Conservation (phyloP, 805 yeast species). For the Yamadazyma ubonensis region DNA sequence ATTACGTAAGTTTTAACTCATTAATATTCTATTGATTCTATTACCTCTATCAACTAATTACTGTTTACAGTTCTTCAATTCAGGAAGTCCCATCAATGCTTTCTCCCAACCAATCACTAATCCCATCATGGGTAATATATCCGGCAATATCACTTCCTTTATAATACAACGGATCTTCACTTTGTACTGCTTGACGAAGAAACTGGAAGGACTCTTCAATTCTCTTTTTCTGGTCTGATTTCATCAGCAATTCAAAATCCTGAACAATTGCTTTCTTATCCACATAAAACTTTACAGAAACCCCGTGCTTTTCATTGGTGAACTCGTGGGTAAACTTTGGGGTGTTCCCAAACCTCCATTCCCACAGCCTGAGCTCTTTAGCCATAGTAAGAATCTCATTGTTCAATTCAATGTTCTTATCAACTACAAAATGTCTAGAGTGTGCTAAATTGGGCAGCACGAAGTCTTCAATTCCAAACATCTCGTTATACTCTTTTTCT, state of each 20-base stretch:
- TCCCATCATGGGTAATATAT: conserved; percentile 39
- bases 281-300: conserved; percentile 42
- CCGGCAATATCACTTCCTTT: conserved; percentile 47
- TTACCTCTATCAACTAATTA: no score
- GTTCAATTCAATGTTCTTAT: conserved; percentile 27
- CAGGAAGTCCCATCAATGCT: conserved; percentile 45
- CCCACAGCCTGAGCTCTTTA: conserved; percentile 52
- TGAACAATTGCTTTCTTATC: conserved; percentile 41
- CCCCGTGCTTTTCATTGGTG: conserved; percentile 31
- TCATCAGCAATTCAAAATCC: conserved; percentile 17
- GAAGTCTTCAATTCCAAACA: conserved; percentile 35
- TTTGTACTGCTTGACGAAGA: conserved; percentile 25
- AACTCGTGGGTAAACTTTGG: conserved; percentile 67
- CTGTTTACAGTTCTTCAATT: no score
- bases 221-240: conserved; percentile 12
- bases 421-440: conserved; percentile 20
- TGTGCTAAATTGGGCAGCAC: conserved; percentile 17
- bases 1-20: no score
- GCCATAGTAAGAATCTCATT: conserved; percentile 42
- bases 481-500: conserved; percentile 29
- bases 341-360: conserved; percentile 75
- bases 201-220: conserved; percentile 32
- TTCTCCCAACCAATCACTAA: conserved; percentile 47
- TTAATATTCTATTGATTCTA: background rate
- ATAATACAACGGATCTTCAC: conserved; percentile 32